Evolutionary conservation across 306 rosid genomes (phyloP).

Genomic region (Herpetospermum pedunculosum): DNA sequence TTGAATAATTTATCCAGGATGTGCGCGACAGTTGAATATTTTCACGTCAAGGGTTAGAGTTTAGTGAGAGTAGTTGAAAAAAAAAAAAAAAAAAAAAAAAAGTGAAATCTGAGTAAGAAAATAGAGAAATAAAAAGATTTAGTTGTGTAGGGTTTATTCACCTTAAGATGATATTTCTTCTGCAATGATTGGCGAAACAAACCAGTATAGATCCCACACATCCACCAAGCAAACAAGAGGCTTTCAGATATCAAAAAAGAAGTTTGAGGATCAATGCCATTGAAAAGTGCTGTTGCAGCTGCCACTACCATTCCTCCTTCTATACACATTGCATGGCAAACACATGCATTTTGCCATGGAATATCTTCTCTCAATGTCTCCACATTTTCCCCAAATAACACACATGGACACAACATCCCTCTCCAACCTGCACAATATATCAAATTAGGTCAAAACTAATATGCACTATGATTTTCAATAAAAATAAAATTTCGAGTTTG

Average conservation of each 20-base stretch:
- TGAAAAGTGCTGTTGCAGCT: conserved; percentile 44
- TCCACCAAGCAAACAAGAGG: conserved; percentile 94
- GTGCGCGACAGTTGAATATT: too few species aligned
- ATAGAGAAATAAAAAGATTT: not conserved
- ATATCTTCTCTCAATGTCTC: conserved; percentile 53
- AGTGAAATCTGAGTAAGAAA: too few species aligned
- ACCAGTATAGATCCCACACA: conserved; percentile 89
- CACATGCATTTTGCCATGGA: conserved; percentile 71
- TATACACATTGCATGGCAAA: conserved; percentile 78
- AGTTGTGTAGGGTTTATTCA: conserved; percentile 9
- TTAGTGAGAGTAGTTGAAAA: not conserved
- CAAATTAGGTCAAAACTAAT: too few species aligned
- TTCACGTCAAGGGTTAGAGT: too few species aligned
- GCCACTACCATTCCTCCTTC: conserved; percentile 93
- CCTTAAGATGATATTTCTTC: conserved; percentile 88
- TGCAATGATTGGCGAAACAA: conserved; percentile 75
- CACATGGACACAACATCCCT: conserved; percentile 86
- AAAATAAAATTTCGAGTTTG: too few species aligned
- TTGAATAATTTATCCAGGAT: too few species aligned
- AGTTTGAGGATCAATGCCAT: conserved; percentile 56
- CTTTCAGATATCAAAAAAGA: conserved; percentile 64
- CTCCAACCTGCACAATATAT: conserved; percentile 69
- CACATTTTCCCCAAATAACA: conserved; percentile 74
- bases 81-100: too few species aligned
- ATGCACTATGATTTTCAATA: too few species aligned